Conservation (phyloP, 257 asterid genomes). For the Solanum megistacrolobum region DNA sequence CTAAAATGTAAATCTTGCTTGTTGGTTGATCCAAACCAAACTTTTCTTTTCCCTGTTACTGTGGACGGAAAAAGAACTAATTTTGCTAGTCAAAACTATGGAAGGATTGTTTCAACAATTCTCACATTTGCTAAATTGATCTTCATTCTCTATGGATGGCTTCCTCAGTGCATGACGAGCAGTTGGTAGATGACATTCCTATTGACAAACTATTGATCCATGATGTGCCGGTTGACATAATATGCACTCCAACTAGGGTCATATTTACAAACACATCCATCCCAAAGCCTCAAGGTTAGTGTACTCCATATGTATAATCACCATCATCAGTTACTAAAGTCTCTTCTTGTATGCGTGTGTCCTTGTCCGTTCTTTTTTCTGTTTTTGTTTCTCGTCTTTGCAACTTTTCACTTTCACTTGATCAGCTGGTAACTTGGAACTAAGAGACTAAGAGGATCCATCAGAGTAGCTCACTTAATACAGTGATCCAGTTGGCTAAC, state of each 20-base stretch:
- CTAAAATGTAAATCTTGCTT: not conserved
- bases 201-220: constrained; percentile 64
- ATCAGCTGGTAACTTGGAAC: not conserved
- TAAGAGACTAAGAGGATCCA: not conserved
- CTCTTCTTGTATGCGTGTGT: not conserved
- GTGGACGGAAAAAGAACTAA: not conserved
- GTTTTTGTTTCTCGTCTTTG: not conserved
- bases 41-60: not conserved
- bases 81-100: not conserved
- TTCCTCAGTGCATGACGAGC: constrained; percentile 71
- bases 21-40: not conserved
- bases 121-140: not conserved
- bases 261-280: constrained; percentile 70
- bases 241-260: constrained; percentile 80
- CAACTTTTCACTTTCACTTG: not conserved
- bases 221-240: constrained; percentile 88
- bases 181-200: constrained; percentile 76
- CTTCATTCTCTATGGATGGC: not conserved
- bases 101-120: not conserved
- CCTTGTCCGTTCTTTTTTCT: not conserved
- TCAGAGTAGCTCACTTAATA: not conserved
- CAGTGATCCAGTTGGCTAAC: not conserved
- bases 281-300: constrained; percentile 90
- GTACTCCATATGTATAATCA: not conserved
- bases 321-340: not conserved